phyloP scores from a whole-genome alignment of 495 filamentous ascomycete species.

The Xylaria acuta region DNA sequence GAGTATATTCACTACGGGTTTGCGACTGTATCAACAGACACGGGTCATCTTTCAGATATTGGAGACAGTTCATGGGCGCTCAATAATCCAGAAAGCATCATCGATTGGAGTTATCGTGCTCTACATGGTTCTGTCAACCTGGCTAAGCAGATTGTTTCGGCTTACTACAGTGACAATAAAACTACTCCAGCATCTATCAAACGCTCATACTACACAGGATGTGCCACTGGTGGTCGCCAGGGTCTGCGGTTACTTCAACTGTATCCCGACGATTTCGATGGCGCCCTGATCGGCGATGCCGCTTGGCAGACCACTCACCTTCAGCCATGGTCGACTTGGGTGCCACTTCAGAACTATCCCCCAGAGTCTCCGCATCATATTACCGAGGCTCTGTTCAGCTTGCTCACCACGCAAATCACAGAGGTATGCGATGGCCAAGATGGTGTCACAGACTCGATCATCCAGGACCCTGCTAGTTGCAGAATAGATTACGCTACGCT shows the following conservation, averaged over 20 bases:
- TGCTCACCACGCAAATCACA: constrained; percentile 61
- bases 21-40: constrained; percentile 61
- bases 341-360: constrained; percentile 42
- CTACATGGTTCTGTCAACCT: constrained; percentile 57
- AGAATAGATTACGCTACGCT: constrained; percentile 57
- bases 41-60: constrained; percentile 54
- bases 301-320: constrained; percentile 54
- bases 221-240: constrained; percentile 63
- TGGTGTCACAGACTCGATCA: constrained; percentile 65
- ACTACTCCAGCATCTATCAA: constrained; percentile 18
- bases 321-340: constrained; percentile 49
- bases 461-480: constrained; percentile 64
- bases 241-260: constrained; percentile 56
- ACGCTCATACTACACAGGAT: constrained; percentile 59
- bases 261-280: constrained; percentile 65
- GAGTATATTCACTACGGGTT: constrained; percentile 51
- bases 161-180: constrained; percentile 48
- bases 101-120: constrained; percentile 58
- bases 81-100: constrained; percentile 44
- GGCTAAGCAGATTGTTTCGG: constrained; percentile 45
- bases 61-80: constrained; percentile 54
- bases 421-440: constrained; percentile 68
- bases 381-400: constrained; percentile 51
- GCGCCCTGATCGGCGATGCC: constrained; percentile 62
- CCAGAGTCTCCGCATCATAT: constrained; percentile 55